These are phyloP conservation scores for Parathielavia appendiculata DNA, from an alignment of 495 filamentous ascomycete genomes.

Conservation along the genomic window DNA sequence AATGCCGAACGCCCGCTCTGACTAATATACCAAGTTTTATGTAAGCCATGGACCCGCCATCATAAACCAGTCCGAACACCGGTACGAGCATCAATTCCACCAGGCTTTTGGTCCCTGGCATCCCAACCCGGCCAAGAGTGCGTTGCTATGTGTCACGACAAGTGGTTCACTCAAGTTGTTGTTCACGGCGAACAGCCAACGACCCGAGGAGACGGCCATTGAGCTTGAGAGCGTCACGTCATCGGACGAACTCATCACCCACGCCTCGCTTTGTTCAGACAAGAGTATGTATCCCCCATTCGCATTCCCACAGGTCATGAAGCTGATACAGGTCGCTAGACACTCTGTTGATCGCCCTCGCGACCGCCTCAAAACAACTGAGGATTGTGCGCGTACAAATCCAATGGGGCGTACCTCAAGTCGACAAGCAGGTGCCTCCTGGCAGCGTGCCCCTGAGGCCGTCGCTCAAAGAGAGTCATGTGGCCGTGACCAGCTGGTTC, in stretches of 20 bases:
- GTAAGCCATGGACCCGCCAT: conserved; percentile 43
- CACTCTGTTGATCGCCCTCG: conserved; percentile 57
- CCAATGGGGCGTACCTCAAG: conserved; percentile 41
- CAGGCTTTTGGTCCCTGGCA: conserved; percentile 62
- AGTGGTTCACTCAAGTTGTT: conserved; percentile 64
- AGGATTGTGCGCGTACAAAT: conserved; percentile 57
- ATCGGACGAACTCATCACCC: conserved; percentile 67
- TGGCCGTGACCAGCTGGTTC: conserved; percentile 48
- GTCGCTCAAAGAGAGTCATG: conserved; percentile 44
- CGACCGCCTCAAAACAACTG: conserved; percentile 62
- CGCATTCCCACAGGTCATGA: conserved; percentile 5
- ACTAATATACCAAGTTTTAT: conserved; percentile 15
- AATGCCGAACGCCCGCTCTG: background rate
- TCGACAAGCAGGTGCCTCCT: conserved; percentile 37
- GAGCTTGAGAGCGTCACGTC: conserved; percentile 66
- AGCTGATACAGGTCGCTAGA: conserved; percentile 34
- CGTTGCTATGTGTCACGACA: conserved; percentile 65
- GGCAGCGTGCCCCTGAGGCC: conserved; percentile 36
- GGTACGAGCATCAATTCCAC: conserved; percentile 43
- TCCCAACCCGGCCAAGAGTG: conserved; percentile 58
- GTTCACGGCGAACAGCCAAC: conserved; percentile 60
- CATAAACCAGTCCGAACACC: conserved; percentile 40
- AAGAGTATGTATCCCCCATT: conserved; percentile 44
- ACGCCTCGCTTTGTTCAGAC: conserved; percentile 73
- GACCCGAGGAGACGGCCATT: conserved; percentile 59